A percentile compares a stretch with the other conserved stretches of the same genome.
These are phyloP conservation scores for Eimeria mitis DNA, from an alignment of 169 alveolate genomes.

Conservation along the genomic window DNA sequence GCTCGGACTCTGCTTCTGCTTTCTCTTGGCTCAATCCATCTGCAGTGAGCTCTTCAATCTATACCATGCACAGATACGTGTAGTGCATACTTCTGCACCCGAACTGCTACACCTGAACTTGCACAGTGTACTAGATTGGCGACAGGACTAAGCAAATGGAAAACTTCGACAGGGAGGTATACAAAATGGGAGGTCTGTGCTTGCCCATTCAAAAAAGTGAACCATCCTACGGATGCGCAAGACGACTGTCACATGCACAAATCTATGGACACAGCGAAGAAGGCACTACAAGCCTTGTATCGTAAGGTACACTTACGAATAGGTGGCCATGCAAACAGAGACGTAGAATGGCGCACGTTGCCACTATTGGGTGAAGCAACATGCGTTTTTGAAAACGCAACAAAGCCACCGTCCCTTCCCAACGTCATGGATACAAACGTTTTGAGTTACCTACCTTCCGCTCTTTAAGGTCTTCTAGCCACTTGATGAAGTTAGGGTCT, in stretches of 20 bases:
- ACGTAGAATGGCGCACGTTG: neutral
- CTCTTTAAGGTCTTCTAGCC: slow-evolving; percentile 46
- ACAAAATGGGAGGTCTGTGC: neutral
- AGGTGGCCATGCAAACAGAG: too few relatives aligned
- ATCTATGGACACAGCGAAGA: neutral
- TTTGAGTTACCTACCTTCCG: slow-evolving; percentile 1
- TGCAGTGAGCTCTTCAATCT: slow-evolving; percentile 9
- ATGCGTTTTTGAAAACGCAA: neutral
- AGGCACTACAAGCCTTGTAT: neutral
- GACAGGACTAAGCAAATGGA: neutral
- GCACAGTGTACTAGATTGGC: neutral
- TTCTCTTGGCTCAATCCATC: neutral
- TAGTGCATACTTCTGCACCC: neutral
- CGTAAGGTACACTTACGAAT: neutral
- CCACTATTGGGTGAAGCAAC: neutral
- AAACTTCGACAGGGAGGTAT: neutral
- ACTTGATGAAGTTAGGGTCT: neutral
- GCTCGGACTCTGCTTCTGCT: slow-evolving; percentile 26
- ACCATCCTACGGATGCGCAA: neutral
- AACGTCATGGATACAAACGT: neutral
- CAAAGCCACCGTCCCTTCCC: neutral
- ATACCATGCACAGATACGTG: neutral
- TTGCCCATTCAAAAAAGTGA: neutral
- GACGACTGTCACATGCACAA: neutral
- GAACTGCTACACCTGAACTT: neutral